A percentile compares a stretch with the other conserved stretches of the same genome.
Conservation (phyloP, 192 early-diverging fungal genomes). For the Gorgonomyces haynaldii region DNA sequence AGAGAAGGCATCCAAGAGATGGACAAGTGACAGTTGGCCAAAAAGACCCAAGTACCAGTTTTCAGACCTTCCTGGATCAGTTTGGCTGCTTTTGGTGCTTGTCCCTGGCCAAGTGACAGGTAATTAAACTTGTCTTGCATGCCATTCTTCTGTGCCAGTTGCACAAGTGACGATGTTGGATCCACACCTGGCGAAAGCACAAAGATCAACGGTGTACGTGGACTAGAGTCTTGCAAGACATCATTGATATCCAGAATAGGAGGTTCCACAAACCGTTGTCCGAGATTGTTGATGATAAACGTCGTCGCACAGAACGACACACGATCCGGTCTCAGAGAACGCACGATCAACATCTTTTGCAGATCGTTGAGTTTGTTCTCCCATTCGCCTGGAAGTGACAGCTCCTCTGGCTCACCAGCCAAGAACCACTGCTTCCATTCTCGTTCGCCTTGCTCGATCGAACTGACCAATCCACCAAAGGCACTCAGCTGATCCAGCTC, state of each 20-base stretch:
- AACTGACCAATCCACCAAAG: slow-evolving; percentile 41
- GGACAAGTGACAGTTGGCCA: slow-evolving; percentile 54
- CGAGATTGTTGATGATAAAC: slow-evolving; percentile 45
- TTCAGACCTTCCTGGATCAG: slow-evolving; percentile 49
- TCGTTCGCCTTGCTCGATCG: slow-evolving; percentile 47
- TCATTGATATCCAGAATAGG: slow-evolving; percentile 45
- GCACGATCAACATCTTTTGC: slow-evolving; percentile 47
- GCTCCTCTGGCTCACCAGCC: slow-evolving; percentile 41
- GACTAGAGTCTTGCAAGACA: slow-evolving; percentile 42
- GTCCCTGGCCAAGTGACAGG: slow-evolving; percentile 50
- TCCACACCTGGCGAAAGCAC: slow-evolving; percentile 56
- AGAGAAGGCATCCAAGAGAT: slow-evolving; percentile 52
- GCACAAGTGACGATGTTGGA: slow-evolving; percentile 28
- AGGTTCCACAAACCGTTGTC: slow-evolving; percentile 45
- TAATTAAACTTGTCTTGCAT: slow-evolving; percentile 43
- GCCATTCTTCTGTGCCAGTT: slow-evolving; percentile 36
- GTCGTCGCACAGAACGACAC: slow-evolving; percentile 45
- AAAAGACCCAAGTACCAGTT: slow-evolving; percentile 52
- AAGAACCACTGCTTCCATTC: slow-evolving; percentile 55
- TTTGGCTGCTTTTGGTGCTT: slow-evolving; percentile 47
- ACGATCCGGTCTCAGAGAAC: slow-evolving; percentile 43
- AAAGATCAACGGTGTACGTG: slow-evolving; percentile 46
- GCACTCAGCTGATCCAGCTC: slow-evolving; percentile 36
- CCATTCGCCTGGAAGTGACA: slow-evolving; percentile 47
- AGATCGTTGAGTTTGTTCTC: slow-evolving; percentile 52